Evolutionary conservation across 495 filamentous ascomycete species (phyloP), one percentile per base, ranked within the genome.

Genomic region (Podospora anserina): DNA sequence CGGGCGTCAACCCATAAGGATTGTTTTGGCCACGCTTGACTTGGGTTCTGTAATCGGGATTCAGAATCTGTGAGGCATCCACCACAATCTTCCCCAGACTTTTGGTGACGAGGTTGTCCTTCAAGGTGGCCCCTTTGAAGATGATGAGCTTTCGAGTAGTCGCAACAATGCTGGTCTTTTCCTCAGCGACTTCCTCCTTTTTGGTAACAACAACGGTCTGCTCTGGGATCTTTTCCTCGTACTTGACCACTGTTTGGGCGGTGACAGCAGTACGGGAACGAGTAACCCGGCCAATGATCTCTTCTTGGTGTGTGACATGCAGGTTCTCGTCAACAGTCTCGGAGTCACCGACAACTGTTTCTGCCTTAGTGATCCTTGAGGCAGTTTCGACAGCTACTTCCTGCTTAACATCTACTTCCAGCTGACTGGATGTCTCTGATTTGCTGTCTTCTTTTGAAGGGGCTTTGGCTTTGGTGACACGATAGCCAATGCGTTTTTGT

Each of bases 1-100:
- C 81, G 16, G 82, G 82, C 7, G 79, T 83, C 26, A 86, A 68
- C 2, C 82, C 81, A 60, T 84, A 85, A 2, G 74, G 77, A 56
- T 84, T 81, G 6, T 78, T 75, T 57, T 78, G 78, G 15, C 76
- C 78, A 55, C 77, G 78, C 68, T 70, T 78, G 13, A 75, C 63
- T 18, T 61, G 68, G n/a, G 66, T 73, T 61, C 68, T 75, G 30
- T 68, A 74, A 58, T 74, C 63, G 0, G 75, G 75, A 20, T 77
- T 65, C 18, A 70, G 70, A 28, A 70, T 53, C 30, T 68, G 64
- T 1, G 63, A 63, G 4, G 71, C 63, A 27, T 72, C 67, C 13
- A 70, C 63, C 2, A 30, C 28, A 20, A 76, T 70, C 27, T 69
- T 72, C 39, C 28, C 54, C 1, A 49, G 34, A n/a, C 5, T 13